These are phyloP conservation scores for Penicillium ucsense DNA, from an alignment of 495 filamentous ascomycete species.

Conservation along the genomic window DNA sequence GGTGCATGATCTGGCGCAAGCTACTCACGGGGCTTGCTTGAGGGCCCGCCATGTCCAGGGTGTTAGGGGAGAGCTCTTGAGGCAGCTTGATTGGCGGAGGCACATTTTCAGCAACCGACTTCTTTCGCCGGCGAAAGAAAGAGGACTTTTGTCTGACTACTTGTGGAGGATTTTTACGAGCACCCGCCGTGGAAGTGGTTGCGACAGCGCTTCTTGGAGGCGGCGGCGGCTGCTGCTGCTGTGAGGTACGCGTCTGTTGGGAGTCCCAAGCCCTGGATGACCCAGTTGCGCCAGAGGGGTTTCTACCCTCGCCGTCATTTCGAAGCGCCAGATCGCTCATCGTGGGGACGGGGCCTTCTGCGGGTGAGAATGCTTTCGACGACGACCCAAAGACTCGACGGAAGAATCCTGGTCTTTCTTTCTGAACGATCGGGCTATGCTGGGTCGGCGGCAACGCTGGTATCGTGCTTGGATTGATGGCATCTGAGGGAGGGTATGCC, in stretches of 20 bases:
- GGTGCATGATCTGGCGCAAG: slow-evolving; percentile 81
- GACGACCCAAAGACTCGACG: slow-evolving; percentile 73
- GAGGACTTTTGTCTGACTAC: slow-evolving; percentile 82
- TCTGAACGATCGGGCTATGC: slow-evolving; percentile 14
- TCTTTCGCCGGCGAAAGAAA: slow-evolving; percentile 91
- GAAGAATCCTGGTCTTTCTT: slow-evolving; percentile 83
- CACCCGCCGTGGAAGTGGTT: slow-evolving; percentile 22
- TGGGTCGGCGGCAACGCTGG: slow-evolving; percentile 6
- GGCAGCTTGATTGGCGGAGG: slow-evolving; percentile 40
- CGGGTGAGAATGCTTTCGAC: slow-evolving; percentile 26
- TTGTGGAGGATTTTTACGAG: slow-evolving; percentile 38
- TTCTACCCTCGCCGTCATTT: slow-evolving; percentile 21
- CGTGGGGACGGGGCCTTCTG: slow-evolving; percentile 12
- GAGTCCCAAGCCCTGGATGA: slow-evolving; percentile 14
- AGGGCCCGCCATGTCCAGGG: slow-evolving; percentile 25
- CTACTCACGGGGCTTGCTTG: slow-evolving; percentile 76
- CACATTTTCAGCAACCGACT: slow-evolving; percentile 55
- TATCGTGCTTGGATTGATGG: slow-evolving; percentile 9
- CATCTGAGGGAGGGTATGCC: slow-evolving; percentile 23
- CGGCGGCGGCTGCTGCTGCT: slow-evolving; percentile 14
- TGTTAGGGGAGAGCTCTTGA: slow-evolving; percentile 20
- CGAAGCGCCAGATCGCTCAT: slow-evolving; percentile 13
- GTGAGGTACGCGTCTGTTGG: not conserved
- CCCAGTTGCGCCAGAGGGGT: slow-evolving; percentile 10
- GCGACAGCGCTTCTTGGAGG: slow-evolving; percentile 16